Conservation (phyloP, 2,329 filamentous ascomycete genomes). For the Fusarium cicatricum region DNA sequence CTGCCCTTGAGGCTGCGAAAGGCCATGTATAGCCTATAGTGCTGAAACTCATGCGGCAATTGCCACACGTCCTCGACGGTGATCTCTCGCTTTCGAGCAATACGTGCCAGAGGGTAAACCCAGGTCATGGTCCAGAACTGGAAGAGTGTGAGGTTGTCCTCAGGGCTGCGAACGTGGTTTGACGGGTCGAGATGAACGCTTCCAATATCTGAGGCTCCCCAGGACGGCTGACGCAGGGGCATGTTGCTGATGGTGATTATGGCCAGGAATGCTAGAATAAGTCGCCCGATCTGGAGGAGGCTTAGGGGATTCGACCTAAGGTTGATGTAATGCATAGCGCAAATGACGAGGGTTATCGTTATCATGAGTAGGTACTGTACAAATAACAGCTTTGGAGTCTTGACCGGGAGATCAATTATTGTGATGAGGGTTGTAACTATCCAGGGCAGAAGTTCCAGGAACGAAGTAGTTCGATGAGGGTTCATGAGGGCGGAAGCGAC, state of each 20-base stretch:
- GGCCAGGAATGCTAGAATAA: constrained; percentile 36
- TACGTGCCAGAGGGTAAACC: constrained; percentile 76
- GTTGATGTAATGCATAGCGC: constrained; percentile 44
- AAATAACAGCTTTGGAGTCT: constrained; percentile 53
- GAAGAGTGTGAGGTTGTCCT: constrained; percentile 81
- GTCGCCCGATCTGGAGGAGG: constrained; percentile 36
- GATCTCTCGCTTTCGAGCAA: constrained; percentile 71
- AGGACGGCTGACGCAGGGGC: constrained; percentile 49
- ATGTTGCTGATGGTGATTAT: constrained; percentile 47
- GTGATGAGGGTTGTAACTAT: constrained; percentile 48
- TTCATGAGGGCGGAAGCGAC: constrained; percentile 43
- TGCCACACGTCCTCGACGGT: constrained; percentile 84
- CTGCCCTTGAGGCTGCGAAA: constrained; percentile 79
- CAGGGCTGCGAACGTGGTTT: constrained; percentile 68
- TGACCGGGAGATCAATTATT: constrained; percentile 49
- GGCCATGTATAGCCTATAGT: constrained; percentile 74
- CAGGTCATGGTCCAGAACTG: constrained; percentile 88
- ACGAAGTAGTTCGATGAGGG: constrained; percentile 37
- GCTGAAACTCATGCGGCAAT: constrained; percentile 82
- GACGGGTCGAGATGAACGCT: constrained; percentile 40
- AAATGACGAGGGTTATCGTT: constrained; percentile 42
- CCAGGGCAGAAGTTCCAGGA: constrained; percentile 54
- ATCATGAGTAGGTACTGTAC: constrained; percentile 50
- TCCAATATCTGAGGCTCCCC: constrained; percentile 46
- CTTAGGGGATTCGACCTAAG: constrained; percentile 29